Base-by-base conservation (phyloP, 805 yeast species). In the Kluyveromyces nonfermentans region DNA sequence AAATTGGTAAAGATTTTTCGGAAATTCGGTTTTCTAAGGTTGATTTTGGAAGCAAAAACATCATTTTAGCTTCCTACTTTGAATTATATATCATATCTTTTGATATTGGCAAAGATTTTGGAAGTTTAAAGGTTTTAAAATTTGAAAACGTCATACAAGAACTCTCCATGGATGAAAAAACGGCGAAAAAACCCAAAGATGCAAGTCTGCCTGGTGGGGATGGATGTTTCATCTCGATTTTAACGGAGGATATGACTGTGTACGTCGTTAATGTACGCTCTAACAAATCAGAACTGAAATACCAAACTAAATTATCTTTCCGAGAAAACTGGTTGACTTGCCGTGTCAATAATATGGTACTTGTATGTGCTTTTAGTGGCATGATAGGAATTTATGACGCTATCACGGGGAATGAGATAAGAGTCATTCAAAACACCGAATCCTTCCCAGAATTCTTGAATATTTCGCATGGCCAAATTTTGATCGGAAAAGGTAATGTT, bases 341-440 rank as follows among this genome's bases (percentile, higher is more conserved):
- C 36, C 59, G 54, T 45, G 50, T 63, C 12, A 59, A 58, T 18
- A 62, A 55, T 46, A 36, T 60, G 22, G 56, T 63, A 3, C 32
- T 62, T 8, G 60, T 58, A 1, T 54, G 57, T 17, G 65, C 65
- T 5, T 41, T 62, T 34, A 47, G 54, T 33, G 58, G 57, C n/a
- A 50, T 40, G 36, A 38, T 62, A 4, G 54, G 56, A 35, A 51
- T 63, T 6, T 53, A 54, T 33, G 63, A 63, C 41, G 60, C 62
- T 5, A 46, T 57, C 7, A 53, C 48, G 33, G 68, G 65, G 20
- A 46, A 52, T n/a, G 44, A 59, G 22, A 48, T 62, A 9, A 56
- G 62, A 46, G 54, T 52, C 3, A 57, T 63, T 4, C 59, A 55
- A 32, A 59, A 60, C 36, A 57, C 62, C 14, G 63, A 61, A 37